Evolutionary conservation across 1,284 basidiomycete species (phyloP), one percentile per base, ranked within the genome.

Genomic region (Ceratobasidium sp.): DNA sequence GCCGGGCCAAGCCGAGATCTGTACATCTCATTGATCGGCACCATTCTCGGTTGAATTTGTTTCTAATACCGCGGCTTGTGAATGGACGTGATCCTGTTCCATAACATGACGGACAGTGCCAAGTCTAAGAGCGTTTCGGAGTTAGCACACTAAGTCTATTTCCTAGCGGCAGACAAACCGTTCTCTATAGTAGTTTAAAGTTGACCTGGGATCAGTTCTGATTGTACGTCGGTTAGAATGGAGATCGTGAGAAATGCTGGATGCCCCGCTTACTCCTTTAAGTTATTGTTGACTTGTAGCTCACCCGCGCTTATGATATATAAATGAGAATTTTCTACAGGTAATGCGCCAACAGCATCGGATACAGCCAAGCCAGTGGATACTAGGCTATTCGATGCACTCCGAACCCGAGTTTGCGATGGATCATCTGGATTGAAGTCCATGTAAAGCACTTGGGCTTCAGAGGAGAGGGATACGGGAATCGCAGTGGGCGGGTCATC

Each of bases 401-500:
- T 69, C 18, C 66, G 35, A 13, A 30, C 38, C 21, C 57, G 66
- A 9, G 66, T 32, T 32, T 41, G 50, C 23, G 52, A 43, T 26
- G 83, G 84, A 75, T 88, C 86, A 76, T 87, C 70, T 41, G 83
- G 84, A 75, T 89, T 86, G 76, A 87, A 88, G 79, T 92, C 87
- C 55, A 94, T 84, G 35, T 94, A 84, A 1, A 94, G 82, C 30
- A 93, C 87, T 77, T 89, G 89, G 79, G 92, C 89, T 50, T 86
- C 84, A 9, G 85, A 55, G 28, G 66, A 41, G 4, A 69, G 82
- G 50, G 83, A 83, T 14, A 90, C 89, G 38, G 92, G 81, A 8
- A 93, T 80, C 11, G 85, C 80, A 26, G 86, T 80, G 0, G 91
- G 88, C 0, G 88, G 84, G 78, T 94, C 92, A 77, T 94, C 91